Base-by-base conservation (phyloP, 805 yeast species). In the Cyberlindnera meyerae region DNA sequence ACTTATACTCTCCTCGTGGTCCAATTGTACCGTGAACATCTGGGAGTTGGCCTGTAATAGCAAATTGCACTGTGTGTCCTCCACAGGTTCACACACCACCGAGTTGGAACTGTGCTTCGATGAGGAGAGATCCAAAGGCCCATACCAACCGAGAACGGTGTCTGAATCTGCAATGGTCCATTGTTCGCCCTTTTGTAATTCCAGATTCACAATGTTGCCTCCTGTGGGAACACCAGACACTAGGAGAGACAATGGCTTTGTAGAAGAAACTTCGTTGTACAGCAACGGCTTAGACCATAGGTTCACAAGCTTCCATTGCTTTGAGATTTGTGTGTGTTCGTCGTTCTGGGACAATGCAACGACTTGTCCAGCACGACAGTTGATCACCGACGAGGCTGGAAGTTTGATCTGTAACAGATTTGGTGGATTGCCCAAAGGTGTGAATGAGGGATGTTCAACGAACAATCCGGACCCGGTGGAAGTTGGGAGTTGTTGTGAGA, bases 1-100 rank as follows among this genome's bases (percentile, higher is more conserved):
- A 21, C 28, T 30, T 13, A 56, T 43, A 3, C 43, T 24, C 20
- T 61, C 65, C 18, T 38, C 48, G 9, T 43, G 30, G 1, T 42
- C 45, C 21, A 60, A 36, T 2, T 29, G 26, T 16, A 61, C 34
- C 16, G 55, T 47, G 34, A 54, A 55, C 11, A 57, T 40, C 5
- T 62, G 61, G 1, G 57, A 57, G 11, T 47, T 27, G 3, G 64
- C 63, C n/a, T 44, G 51, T 8, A 62, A 36, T 12, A 60, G 56
- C 12, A 61, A 24, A 12, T 55, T 45, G 1, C 62, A 59, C n/a
- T 44, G 18, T 13, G 13, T 11, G 18, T 15, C 16, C 11, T 27
- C 11, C 9, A 8, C 9, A 13, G n/a, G 29, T 27, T 6, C 11
- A 11, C 9, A 13, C 9, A 14, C n/a, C 18, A 8, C 29, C 27